Conservation (phyloP, 2,329 filamentous ascomycete species). For the Xylaria arbuscula region DNA sequence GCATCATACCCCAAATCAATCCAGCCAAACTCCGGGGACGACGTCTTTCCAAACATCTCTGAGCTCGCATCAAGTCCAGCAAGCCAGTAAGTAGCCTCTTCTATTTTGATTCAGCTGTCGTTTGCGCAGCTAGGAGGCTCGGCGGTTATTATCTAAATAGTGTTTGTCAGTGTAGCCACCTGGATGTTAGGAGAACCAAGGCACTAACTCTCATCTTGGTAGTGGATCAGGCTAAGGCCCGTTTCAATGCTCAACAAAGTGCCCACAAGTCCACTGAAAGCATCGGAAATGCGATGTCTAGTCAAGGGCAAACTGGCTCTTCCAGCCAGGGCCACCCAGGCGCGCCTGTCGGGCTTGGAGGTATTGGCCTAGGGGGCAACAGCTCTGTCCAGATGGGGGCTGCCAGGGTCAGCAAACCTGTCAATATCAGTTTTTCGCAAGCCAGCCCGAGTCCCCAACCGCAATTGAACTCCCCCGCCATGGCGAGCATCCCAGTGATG, state of each 20-base stretch:
- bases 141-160: neutral
- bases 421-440: slow-evolving; percentile 40
- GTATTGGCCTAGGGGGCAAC: slow-evolving; percentile 48
- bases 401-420: slow-evolving; percentile 43
- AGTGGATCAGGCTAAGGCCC: slow-evolving; percentile 50
- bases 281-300: slow-evolving; percentile 41
- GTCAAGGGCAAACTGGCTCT: slow-evolving; percentile 36
- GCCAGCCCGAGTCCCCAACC: slow-evolving; percentile 46
- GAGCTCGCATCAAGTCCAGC: slow-evolving; percentile 48
- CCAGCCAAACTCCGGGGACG: slow-evolving; percentile 26
- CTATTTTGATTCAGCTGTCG: neutral
- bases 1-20: slow-evolving; percentile 39
- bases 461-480: slow-evolving; percentile 39
- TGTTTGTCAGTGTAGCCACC: slow-evolving; percentile 7
- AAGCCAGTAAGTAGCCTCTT: slow-evolving; percentile 43
- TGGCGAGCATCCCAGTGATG: slow-evolving; percentile 34
- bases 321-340: slow-evolving; percentile 44
- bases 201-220: slow-evolving; percentile 32
- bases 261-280: slow-evolving; percentile 46
- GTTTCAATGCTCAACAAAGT: slow-evolving; percentile 47
- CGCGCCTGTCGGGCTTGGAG: slow-evolving; percentile 48
- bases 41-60: slow-evolving; percentile 49
- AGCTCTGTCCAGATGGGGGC: slow-evolving; percentile 41
- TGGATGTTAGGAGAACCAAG: slow-evolving; percentile 8
- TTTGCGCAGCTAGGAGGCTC: neutral